Conservation (phyloP, 1,284 basidiomycete species). For the Rhodotorula sp. region DNA sequence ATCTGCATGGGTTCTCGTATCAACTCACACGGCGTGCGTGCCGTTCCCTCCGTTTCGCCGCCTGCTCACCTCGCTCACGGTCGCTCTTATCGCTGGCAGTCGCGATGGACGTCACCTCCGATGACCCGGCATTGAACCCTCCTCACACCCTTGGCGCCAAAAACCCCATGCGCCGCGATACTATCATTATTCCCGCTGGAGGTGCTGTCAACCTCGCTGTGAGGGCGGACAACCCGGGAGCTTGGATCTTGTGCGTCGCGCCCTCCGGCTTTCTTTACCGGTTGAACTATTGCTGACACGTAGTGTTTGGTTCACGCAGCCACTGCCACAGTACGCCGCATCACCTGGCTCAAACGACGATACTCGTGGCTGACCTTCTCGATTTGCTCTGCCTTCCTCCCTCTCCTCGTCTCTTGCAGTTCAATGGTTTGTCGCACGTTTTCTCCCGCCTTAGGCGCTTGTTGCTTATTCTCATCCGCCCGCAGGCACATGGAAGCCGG, state of each 20-base stretch:
- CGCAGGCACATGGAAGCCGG: constrained; percentile 39
- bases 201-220: constrained; percentile 55
- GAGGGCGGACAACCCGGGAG: constrained; percentile 76
- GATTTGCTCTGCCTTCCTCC: background rate
- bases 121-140: constrained; percentile 76
- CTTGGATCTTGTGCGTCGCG: constrained; percentile 61
- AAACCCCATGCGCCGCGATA: constrained; percentile 82
- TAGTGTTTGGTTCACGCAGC: too few species aligned
- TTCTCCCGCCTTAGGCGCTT: background rate
- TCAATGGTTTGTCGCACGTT: background rate
- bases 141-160: constrained; percentile 67
- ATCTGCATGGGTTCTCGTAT: constrained; percentile 77
- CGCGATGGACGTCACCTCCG: constrained; percentile 68
- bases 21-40: constrained; percentile 50
- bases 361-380: background rate
- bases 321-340: constrained; percentile 21
- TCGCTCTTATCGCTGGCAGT: constrained; percentile 51
- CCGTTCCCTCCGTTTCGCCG: too few species aligned
- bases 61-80: constrained; percentile 53
- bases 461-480: too few species aligned
- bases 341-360: background rate
- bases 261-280: too few species aligned
- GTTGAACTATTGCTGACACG: too few species aligned
- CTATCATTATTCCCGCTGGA: constrained; percentile 56
- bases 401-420: background rate